Conservation (phyloP, 2,329 filamentous ascomycete species). For the Calonectria leucothoes region DNA sequence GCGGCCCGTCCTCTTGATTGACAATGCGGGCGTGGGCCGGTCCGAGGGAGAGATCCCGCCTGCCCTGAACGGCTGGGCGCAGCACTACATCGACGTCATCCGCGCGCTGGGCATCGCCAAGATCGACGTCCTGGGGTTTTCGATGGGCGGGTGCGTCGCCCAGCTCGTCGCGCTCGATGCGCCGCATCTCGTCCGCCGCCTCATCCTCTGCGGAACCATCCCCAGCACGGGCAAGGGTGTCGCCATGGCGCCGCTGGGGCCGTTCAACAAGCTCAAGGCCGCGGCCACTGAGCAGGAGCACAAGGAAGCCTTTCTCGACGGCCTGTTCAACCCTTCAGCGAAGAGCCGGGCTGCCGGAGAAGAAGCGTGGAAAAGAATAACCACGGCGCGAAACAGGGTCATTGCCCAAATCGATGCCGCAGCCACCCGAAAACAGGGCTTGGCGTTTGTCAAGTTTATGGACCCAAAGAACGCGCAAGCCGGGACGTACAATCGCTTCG, state of each 20-base stretch:
- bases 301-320: slow-evolving; percentile 45
- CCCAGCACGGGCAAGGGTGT: slow-evolving; percentile 52
- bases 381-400: slow-evolving; percentile 39
- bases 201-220: slow-evolving; percentile 58
- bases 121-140: slow-evolving; percentile 61
- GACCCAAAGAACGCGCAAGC: slow-evolving; percentile 46
- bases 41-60: slow-evolving; percentile 55
- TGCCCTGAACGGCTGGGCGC: slow-evolving; percentile 45
- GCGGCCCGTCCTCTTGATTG: slow-evolving; percentile 58
- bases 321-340: slow-evolving; percentile 49
- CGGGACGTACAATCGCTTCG: slow-evolving; percentile 48
- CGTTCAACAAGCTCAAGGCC: slow-evolving; percentile 48
- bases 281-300: slow-evolving; percentile 48
- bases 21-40: slow-evolving; percentile 61
- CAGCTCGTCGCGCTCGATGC: slow-evolving; percentile 57
- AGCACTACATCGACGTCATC: slow-evolving; percentile 50
- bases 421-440: slow-evolving; percentile 44
- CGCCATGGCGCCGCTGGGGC: slow-evolving; percentile 41
- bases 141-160: slow-evolving; percentile 60
- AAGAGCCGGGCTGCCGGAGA: slow-evolving; percentile 47
- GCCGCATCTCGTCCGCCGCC: slow-evolving; percentile 50
- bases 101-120: slow-evolving; percentile 50
- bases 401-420: slow-evolving; percentile 40
- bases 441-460: slow-evolving; percentile 51
- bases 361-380: slow-evolving; percentile 50